These are phyloP conservation scores for Mediolabrus comicus DNA, from an alignment of 108 stramenopile species.

Conservation along the genomic window DNA sequence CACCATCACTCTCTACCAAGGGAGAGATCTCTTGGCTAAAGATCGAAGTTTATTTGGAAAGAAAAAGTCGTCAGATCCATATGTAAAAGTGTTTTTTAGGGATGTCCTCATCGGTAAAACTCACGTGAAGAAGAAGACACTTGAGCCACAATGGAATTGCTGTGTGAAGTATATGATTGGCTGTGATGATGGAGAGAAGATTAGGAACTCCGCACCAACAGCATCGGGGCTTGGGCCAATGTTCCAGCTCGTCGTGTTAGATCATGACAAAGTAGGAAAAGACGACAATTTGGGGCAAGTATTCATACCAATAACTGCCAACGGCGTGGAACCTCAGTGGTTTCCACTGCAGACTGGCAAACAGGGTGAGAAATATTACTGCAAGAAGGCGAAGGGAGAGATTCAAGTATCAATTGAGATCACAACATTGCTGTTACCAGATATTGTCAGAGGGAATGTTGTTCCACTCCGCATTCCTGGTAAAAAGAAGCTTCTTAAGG, in stretches of 20 bases:
- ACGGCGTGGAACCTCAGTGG: constrained; percentile 13
- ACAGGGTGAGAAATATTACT: constrained; percentile 17
- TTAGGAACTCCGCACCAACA: background rate
- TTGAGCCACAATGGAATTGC: constrained; percentile 40
- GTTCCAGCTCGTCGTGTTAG: constrained; percentile 26
- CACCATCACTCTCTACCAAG: constrained; percentile 16
- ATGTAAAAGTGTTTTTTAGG: constrained; percentile 20
- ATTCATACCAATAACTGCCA: constrained; percentile 9
- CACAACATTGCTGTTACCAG: constrained; percentile 9
- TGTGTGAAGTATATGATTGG: constrained; percentile 10
- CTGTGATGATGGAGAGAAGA: constrained; percentile 1
- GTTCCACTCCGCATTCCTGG: constrained; percentile 20
- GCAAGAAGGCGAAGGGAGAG: constrained; percentile 25
- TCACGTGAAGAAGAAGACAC: constrained; percentile 30
- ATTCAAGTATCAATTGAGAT: constrained; percentile 17
- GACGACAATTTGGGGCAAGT: constrained; percentile 45
- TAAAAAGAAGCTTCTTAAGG: constrained; percentile 18
- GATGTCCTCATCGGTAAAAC: constrained; percentile 25
- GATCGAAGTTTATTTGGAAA: constrained; percentile 44
- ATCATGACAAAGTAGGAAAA: constrained; percentile 16
- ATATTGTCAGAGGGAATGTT: constrained; percentile 17
- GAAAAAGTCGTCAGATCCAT: constrained; percentile 46
- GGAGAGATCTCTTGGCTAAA: constrained; percentile 36
- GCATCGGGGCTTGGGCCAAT: background rate
- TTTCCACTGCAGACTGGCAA: constrained; percentile 12